These are phyloP conservation scores for Claviceps sorghi DNA, from an alignment of 2,329 filamentous ascomycete species.

Conservation along the genomic window DNA sequence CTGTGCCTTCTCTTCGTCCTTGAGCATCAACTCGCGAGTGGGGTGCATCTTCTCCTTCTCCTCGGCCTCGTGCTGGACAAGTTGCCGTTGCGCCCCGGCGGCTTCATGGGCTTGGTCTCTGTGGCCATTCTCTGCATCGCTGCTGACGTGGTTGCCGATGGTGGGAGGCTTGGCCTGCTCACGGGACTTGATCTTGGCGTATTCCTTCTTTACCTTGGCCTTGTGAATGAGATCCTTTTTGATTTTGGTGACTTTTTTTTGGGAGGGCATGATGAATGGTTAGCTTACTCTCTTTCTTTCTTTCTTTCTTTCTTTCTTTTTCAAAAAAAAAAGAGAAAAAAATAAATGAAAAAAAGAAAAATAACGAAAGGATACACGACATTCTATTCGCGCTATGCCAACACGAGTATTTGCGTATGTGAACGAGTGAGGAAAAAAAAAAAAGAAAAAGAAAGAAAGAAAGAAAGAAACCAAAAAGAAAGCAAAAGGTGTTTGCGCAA, in stretches of 20 bases:
- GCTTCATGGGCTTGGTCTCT: constrained; percentile 6
- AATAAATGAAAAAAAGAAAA: no score
- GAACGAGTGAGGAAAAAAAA: no score
- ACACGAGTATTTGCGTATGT: no score
- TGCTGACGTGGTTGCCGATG: constrained; percentile 8
- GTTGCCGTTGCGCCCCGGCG: not conserved
- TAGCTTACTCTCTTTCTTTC: not conserved
- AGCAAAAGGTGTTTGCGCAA: constrained; percentile 4
- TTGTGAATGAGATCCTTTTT: constrained; percentile 82
- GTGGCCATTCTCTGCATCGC: constrained; percentile 6
- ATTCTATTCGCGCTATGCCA: no score
- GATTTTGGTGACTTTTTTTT: constrained; percentile 54
- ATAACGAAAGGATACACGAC: no score
- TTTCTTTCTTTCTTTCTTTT: not conserved
- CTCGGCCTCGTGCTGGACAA: constrained; percentile 6
- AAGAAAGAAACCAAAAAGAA: not conserved
- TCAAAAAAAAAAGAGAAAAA: not conserved
- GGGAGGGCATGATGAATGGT: constrained; percentile 21
- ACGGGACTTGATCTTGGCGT: constrained; percentile 64
- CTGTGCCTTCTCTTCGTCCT: constrained; percentile 23
- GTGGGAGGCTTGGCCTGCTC: constrained; percentile 17
- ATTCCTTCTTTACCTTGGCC: constrained; percentile 84
- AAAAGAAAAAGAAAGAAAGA: no score
- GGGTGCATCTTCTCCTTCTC: constrained; percentile 19
- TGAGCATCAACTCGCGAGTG: constrained; percentile 25